Base-by-base conservation (phyloP, 257 asterid species). In the Solanum piurae region DNA sequence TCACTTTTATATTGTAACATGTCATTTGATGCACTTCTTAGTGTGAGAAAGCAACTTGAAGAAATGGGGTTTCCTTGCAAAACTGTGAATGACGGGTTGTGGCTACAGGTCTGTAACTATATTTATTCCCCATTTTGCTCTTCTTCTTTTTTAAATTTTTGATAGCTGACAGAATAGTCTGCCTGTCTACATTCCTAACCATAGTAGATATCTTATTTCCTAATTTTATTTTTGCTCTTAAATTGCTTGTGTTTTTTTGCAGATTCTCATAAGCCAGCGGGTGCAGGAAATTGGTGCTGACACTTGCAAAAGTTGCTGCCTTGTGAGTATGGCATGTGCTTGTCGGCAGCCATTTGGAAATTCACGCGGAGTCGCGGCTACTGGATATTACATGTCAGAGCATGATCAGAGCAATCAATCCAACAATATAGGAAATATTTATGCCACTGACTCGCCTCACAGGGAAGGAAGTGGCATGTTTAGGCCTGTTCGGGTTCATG, bases 61-160 rank as follows among this genome's bases (percentile, higher is more conserved):
- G 99, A 97, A 91, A 89, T 95, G 94, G 99, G 96, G 86, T 97
- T 95, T 89, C 98, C 99, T 87, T 94, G 99, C 98, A 95, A 96
- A 93, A 98, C 98, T 86, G 95, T 95, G 91, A 95, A 97, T 91
- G 99, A 95, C 91, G 99, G 98, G 88, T 93, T 96, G 86, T 97
- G 99, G 99, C 92, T 97, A 90, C 98, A 97, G 99, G 98, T 97
- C 83, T 90, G 33, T 64, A 86, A 66, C 91, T 86, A 74, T 83
- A 79, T 18, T 29, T 46, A 29, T 8, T 14, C 69, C 29, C 69
- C 69, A 80, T 37, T 80, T 49, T 80, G 27, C 40, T 79, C 25
- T 42, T 42, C 49, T 37, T 38, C 29, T 42, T 42, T 42, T 3
- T 42, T 42, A 1, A 1, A 12, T 76, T 13, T 77, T 44, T 44